Evolutionary conservation across 2,329 filamentous ascomycete species (phyloP).

Genomic region (Botrytis sinoallii): DNA sequence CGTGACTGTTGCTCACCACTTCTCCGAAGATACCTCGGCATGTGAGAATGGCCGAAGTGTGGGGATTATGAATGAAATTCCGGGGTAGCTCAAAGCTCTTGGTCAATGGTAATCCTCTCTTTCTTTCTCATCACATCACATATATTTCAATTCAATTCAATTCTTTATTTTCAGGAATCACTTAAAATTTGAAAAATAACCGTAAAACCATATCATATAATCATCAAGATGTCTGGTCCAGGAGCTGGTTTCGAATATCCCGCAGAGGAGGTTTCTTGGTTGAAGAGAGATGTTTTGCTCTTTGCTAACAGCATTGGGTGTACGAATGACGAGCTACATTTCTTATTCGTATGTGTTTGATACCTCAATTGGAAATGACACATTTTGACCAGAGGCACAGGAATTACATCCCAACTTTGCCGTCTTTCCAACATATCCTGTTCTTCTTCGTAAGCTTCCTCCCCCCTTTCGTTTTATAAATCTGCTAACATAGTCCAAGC

Average conservation of each 20-base stretch:
- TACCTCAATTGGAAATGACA: not conserved
- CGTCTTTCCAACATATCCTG: constrained; percentile 70
- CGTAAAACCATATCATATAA: not conserved
- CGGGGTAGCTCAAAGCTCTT: constrained; percentile 14
- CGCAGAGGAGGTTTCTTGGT: constrained; percentile 71
- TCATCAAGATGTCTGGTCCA: constrained; percentile 35
- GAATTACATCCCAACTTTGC: constrained; percentile 84
- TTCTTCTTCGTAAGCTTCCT: constrained; percentile 29
- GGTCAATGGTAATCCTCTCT: constrained; percentile 36
- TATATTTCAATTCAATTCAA: not conserved
- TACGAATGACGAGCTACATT: constrained; percentile 82
- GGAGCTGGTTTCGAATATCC: constrained; percentile 79
- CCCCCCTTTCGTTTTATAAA: not conserved
- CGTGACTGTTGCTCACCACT: not conserved
- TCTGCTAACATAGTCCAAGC: constrained; percentile 40
- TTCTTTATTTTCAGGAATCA: not conserved
- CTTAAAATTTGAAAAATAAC: not conserved
- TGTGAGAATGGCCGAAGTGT: constrained; percentile 11
- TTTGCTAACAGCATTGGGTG: constrained; percentile 88
- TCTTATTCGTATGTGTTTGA: constrained; percentile 68
- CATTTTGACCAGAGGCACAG: constrained; percentile 43
- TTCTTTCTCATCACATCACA: not conserved
- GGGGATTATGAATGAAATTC: constrained; percentile 14
- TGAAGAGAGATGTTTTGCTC: constrained; percentile 82
- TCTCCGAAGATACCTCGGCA: constrained; percentile 17